Base-by-base conservation (phyloP, 208 protist genomes). In the Leishmania aethiopica region DNA sequence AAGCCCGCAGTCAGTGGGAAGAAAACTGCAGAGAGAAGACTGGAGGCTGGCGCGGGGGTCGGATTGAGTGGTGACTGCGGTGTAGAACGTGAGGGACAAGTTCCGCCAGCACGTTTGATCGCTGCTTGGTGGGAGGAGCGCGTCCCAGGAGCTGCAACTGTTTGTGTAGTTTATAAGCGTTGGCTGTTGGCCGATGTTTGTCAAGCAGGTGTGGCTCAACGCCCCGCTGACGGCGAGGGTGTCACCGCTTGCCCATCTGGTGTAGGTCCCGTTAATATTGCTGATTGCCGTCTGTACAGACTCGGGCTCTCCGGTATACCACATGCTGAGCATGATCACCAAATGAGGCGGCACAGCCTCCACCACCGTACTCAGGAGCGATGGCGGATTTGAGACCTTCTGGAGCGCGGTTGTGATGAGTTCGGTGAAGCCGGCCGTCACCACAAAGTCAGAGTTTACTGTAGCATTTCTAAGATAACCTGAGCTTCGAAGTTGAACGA, bases 181-280 rank as follows among this genome's bases (percentile, higher is more conserved):
- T 49, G 90, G 90, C 79, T 95, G 92, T 59, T 75, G 86, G 3
- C 84, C 84, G 60, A 93, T 74, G 47, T 81, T 76, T 25, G 75
- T 70, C 19, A 91, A 57, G 64, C 74, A 85, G 47, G 89, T 60
- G 42, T 88, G 32, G 73, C 90, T 95, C 25, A 95, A 82, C 62
- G 69, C 77, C 25, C 78, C 72, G 35, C 75, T 78, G 37, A 90
- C 76, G 8, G 47, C 3, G 47, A 19, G 17, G 37, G 80, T 62
- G 60, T 66, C 66, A 70, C 57, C 60, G 19, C 25, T 37, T 71
- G n/a, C 13, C 75, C 84, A 91, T 10, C 32, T 15, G 55, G 76
- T 40, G 76, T 89, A 95, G 28, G 86, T 87, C 22, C 8, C 19
- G 69, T 88, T 87, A 10, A 93, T 70, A 1, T 40, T 51, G 17